Evolutionary conservation across 2,329 filamentous ascomycete species (phyloP).

Genomic region (Sporothrix brunneoviolacea): DNA sequence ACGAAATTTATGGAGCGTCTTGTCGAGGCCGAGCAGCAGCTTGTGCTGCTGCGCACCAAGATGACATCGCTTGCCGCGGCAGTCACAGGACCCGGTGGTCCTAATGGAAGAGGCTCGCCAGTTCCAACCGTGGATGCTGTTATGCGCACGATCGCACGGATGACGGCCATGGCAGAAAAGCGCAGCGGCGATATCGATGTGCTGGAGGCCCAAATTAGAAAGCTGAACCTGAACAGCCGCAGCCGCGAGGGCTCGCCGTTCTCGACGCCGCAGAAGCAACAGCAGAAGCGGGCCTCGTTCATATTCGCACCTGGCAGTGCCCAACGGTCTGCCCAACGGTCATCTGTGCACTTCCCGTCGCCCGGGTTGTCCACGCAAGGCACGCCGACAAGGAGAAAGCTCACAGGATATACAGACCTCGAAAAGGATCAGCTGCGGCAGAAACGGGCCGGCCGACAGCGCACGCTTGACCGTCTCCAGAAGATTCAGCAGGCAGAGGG

Average conservation of each 20-base stretch:
- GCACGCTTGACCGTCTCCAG: constrained; percentile 20
- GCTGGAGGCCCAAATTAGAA: constrained; percentile 78
- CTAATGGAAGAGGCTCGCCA: constrained; percentile 34
- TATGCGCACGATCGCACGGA: constrained; percentile 81
- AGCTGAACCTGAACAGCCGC: constrained; percentile 48
- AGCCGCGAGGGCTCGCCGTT: constrained; percentile 36
- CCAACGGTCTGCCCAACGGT: constrained; percentile 33
- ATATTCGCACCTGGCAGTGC: constrained; percentile 26
- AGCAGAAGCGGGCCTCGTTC: constrained; percentile 29
- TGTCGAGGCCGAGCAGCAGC: constrained; percentile 69
- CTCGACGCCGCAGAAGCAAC: constrained; percentile 34
- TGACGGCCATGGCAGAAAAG: constrained; percentile 89
- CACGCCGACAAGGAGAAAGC: constrained; percentile 52
- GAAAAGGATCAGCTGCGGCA: constrained; percentile 53
- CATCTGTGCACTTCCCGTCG: constrained; percentile 33
- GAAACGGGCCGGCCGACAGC: constrained; percentile 38
- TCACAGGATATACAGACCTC: constrained; percentile 52
- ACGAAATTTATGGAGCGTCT: constrained; percentile 67
- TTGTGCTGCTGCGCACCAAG: constrained; percentile 72
- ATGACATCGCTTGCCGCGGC: constrained; percentile 54
- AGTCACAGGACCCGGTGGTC: constrained; percentile 41
- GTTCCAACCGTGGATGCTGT: constrained; percentile 88
- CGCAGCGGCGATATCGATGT: constrained; percentile 87
- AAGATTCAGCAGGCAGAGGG: constrained; percentile 38
- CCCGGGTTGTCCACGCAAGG: constrained; percentile 25